Percentiles rank a stretch among this genome's conserved stretches.
Evolutionary conservation across 2,329 filamentous ascomycete species (phyloP).

Genomic region (Ophiostoma sp.): DNA sequence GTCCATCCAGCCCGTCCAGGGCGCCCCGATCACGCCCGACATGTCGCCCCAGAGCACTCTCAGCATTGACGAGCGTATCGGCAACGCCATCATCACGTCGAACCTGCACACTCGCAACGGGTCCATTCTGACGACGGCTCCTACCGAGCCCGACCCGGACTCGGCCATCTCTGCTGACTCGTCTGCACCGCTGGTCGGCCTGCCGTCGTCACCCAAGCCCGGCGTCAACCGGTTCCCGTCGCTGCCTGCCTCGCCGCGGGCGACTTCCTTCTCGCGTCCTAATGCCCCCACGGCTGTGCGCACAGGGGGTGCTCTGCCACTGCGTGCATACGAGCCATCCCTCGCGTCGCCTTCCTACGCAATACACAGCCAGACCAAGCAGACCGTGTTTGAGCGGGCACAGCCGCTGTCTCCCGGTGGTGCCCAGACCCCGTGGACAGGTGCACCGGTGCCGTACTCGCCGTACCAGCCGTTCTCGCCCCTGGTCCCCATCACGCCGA

Average conservation of each 20-base stretch:
- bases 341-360: conserved; percentile 45
- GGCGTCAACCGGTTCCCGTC: conserved; percentile 37
- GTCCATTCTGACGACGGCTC: conserved; percentile 11
- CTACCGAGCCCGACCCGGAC: conserved; percentile 42
- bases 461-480: conserved; percentile 77
- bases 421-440: conserved; percentile 55
- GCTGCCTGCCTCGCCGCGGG: conserved; percentile 24
- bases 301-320: conserved; percentile 51
- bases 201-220: conserved; percentile 49
- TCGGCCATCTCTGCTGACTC: conserved; percentile 42
- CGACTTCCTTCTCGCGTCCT: conserved; percentile 39
- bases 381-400: conserved; percentile 58
- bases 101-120: conserved; percentile 24
- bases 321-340: conserved; percentile 57
- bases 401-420: conserved; percentile 53
- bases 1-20: conserved; percentile 4
- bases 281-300: conserved; percentile 52
- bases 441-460: conserved; percentile 61
- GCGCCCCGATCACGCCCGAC: conserved; percentile 44
- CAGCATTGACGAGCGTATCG: conserved; percentile 55
- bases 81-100: conserved; percentile 29
- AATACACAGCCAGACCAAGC: conserved; percentile 45
- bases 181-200: conserved; percentile 46
- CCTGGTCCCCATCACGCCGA: conserved; percentile 70
- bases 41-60: conserved; percentile 43